Evolutionary conservation across 495 filamentous ascomycete species (phyloP), one percentile per base, ranked within the genome.

Genomic region (Aspergillus wentii): DNA sequence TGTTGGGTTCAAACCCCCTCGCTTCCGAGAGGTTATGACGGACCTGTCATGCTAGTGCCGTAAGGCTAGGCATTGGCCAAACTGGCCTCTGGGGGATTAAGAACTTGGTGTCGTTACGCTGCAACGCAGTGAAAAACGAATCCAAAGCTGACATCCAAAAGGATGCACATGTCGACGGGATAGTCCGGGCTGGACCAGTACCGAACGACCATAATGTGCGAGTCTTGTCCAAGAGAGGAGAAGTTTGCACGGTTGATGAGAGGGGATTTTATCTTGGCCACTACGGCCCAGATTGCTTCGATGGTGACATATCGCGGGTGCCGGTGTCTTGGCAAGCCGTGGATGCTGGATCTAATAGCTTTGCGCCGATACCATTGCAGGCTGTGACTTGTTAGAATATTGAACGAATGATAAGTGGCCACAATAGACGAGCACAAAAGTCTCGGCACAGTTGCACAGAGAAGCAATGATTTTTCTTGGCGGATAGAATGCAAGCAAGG

Each of bases 351-450:
- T 49, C 42, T 65, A 71, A 51, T 61, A 70, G 49, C 68, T 71
- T 52, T 71, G 68, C 7, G 68, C 68, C 31, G 68, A 71, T 40
- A 71, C 68, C 18, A 54, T 49, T 38, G 68, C 68, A 46, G 68
- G 68, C 68, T 71, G 43, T 30, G 38, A 27, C 34, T 31, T 10
- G 41, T 62, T 43, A 62, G 59, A 7, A 29, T 20, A 17, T 18
- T 28, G 30, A 30, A 35, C 23, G 19, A 44, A 31, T 48, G 22
- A 21, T 18, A 34, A 31, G 33, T 18, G 36, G 15, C 41, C 37
- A 36, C 38, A 22, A 39, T 33, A 34, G 33, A 37, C 44, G 43
- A 30, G 41, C 42, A 49, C 42, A 38, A 44, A 14, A 43, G 18
- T 43, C 48, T 61, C 33, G 54, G 54, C 56, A 46, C 38, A n/a